Base-by-base conservation (phyloP, 1,139 yeast species). In the Suzukiozyma palmioleophila region DNA sequence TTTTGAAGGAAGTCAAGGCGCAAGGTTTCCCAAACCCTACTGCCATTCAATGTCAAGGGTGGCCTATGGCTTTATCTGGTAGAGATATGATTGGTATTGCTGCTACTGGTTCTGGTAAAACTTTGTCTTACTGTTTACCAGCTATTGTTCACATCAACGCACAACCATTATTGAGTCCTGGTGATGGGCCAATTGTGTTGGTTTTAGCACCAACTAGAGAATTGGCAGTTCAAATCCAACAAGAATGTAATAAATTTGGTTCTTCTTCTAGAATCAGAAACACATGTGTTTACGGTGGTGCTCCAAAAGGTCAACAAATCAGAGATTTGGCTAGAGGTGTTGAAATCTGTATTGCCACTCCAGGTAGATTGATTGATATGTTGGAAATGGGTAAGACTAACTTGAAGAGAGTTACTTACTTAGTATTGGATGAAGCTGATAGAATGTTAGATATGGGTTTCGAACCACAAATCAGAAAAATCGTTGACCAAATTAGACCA, bases 41-140 rank as follows among this genome's bases (percentile, higher is more conserved):
- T 43, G 88, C 88, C 50, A 92, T 92, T 61, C 98, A 92, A 73
- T 87, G 96, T 66, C 98, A 94, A 73, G 98, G 98, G 71, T 92
- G 98, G 98, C 98, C 98, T 47, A 92, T 92, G 98, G 98, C 98
- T 60, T 76, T 90, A 48, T 82, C 92, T 56, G 98, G 98, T 73
- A 85, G 97, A 71, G 97, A 92, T 66, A 87, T 92, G 90, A 84
- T 92, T 66, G 98, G 98, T 76, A 85, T 92, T 64, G 97, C 98
- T 43, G 84, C 96, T 52, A 92, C 98, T 53, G 98, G 98, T 69
- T 89, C 97, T 42, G 98, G 98, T 75, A 92, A 92, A 76, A 92
- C 98, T 47, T 77, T 92, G 55, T 86, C 97, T 35, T 92, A 90
- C 75, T 88, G 96, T 76, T 77, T 92, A 57, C 98, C 98, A 49